These are phyloP conservation scores for Huntiella abstrusa DNA, from an alignment of 2,329 filamentous ascomycete genomes.

Conservation along the genomic window DNA sequence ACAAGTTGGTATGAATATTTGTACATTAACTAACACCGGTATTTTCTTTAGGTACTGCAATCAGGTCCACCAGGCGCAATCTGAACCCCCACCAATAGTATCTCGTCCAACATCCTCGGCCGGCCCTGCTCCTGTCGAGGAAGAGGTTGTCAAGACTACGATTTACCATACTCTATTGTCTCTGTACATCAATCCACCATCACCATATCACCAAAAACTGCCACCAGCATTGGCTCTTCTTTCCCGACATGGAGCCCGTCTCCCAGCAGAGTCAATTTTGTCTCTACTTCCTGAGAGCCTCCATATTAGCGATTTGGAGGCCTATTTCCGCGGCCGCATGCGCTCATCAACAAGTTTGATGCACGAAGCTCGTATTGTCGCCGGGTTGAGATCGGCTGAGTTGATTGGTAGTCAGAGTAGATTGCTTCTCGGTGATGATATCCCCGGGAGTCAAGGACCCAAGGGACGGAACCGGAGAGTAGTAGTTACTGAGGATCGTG, in stretches of 20 bases:
- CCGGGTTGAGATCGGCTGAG: conserved; percentile 58
- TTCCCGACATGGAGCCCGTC: conserved; percentile 77
- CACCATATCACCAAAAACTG: conserved; percentile 53
- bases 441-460: conserved; percentile 21
- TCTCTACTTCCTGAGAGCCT: conserved; percentile 68
- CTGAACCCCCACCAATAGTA: conserved; percentile 19
- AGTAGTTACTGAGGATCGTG: conserved; percentile 66
- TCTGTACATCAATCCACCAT: conserved; percentile 68
- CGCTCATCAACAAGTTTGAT: conserved; percentile 66
- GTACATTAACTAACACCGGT: conserved; percentile 17
- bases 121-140: conserved; percentile 15
- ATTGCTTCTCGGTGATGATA: conserved; percentile 52
- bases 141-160: conserved; percentile 41
- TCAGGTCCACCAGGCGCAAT: conserved; percentile 49
- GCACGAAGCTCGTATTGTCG: conserved; percentile 62
- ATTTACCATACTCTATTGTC: conserved; percentile 87
- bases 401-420: conserved; percentile 58
- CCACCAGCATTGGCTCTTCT: conserved; percentile 68
- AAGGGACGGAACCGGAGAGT: conserved; percentile 43
- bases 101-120: conserved; percentile 19
- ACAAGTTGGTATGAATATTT: conserved; percentile 12
- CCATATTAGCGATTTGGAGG: conserved; percentile 60
- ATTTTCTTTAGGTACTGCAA: conserved; percentile 52
- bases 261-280: conserved; percentile 73
- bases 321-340: conserved; percentile 84